Percentiles rank a stretch among this genome's conserved stretches.
Evolutionary conservation across 2,329 filamentous ascomycete species (phyloP).

Genomic region (Aspergillus costaricaensis): DNA sequence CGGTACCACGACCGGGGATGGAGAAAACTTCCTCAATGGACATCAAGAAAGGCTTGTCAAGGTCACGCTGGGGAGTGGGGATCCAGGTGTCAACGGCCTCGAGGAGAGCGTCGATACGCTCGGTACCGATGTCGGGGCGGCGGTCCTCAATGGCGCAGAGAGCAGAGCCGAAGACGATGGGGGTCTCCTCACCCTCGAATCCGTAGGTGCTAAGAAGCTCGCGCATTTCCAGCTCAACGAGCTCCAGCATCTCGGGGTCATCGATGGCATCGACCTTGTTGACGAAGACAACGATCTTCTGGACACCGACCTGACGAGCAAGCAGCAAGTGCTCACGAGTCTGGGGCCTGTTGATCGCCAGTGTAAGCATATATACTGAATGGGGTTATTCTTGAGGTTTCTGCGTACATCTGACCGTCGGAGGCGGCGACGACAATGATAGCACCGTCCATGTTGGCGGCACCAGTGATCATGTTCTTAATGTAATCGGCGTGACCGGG

Average conservation of each 20-base stretch:
- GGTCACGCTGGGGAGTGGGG: constrained; percentile 87
- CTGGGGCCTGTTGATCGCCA: constrained; percentile 66
- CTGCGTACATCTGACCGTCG: constrained; percentile 85
- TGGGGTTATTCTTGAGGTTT: not conserved
- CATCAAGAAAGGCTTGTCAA: constrained; percentile 99
- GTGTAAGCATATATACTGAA: constrained; percentile 22
- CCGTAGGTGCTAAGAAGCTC: constrained; percentile 90
- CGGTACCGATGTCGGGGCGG: constrained; percentile 78
- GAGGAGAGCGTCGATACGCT: constrained; percentile 91
- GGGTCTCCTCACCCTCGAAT: constrained; percentile 97
- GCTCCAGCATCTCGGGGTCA: constrained; percentile 98
- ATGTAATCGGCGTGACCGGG: constrained; percentile 99
- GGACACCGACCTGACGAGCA: constrained; percentile 95
- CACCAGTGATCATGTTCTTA: constrained; percentile 99
- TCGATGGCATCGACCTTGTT: constrained; percentile 99
- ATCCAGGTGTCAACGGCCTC: constrained; percentile 93
- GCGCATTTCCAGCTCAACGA: constrained; percentile 99
- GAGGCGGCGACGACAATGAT: constrained; percentile 98
- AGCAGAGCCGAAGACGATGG: constrained; percentile 94
- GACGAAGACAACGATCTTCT: constrained; percentile 98
- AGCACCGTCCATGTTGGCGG: constrained; percentile 98
- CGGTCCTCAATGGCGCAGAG: constrained; percentile 90
- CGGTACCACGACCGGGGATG: constrained; percentile 90
- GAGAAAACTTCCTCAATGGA: constrained; percentile 93
- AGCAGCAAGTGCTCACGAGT: constrained; percentile 97